Evolutionary conservation across 139 green algal genomes (phyloP).

Genomic region (Chlamydomonas asymmetrica): DNA sequence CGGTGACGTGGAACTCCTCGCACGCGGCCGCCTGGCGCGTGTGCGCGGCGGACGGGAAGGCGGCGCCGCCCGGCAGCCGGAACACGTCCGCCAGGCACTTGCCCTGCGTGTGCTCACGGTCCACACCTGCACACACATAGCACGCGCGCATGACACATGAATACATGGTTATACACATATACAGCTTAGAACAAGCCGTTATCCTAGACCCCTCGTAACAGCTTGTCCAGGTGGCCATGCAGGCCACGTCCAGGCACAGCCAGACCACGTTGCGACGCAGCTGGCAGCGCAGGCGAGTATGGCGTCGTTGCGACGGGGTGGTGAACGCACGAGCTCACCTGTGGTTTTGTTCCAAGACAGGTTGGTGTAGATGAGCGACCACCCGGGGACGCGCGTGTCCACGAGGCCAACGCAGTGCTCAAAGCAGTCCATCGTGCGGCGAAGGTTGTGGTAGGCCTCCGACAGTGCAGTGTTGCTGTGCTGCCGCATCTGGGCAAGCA

Average conservation of each 20-base stretch:
- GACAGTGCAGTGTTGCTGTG: conserved; percentile 35
- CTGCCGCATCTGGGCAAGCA: conserved; percentile 20
- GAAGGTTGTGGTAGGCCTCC: conserved; percentile 33
- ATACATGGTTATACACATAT: too few species aligned
- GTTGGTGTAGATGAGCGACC: conserved; percentile 39
- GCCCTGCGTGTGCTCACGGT: conserved; percentile 29
- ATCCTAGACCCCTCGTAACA: too few species aligned
- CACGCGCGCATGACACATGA: too few species aligned
- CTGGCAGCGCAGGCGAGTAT: too few species aligned
- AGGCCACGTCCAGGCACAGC: too few species aligned
- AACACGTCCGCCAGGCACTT: conserved; percentile 25
- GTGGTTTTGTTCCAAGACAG: conserved; percentile 25
- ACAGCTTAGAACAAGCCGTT: too few species aligned
- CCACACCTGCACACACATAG: conserved; percentile 23
- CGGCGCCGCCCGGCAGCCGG: background rate
- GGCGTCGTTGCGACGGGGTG: too few species aligned
- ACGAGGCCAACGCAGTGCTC: conserved; percentile 50
- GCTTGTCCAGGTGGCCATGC: too few species aligned
- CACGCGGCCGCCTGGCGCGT: background rate
- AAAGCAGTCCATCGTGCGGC: conserved; percentile 49
- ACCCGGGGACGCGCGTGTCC: conserved; percentile 30
- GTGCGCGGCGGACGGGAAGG: conserved; percentile 17
- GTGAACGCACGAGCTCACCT: too few species aligned
- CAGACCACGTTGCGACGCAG: too few species aligned
- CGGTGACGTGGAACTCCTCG: conserved; percentile 10